Conservation (phyloP, 371 early-diverging fungal genomes). For the Mucor lusitanicus region DNA sequence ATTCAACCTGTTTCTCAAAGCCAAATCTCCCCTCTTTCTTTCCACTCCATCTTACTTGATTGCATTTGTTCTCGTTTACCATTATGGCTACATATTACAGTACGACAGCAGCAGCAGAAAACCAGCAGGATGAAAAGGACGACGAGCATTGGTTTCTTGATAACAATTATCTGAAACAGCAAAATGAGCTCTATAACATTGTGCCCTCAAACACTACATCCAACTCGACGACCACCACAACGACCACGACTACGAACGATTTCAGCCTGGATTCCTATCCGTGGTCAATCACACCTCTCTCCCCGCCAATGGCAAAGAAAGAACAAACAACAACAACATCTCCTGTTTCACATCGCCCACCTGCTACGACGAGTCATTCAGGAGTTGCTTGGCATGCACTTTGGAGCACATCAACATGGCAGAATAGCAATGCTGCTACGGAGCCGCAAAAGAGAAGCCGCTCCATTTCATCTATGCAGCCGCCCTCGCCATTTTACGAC, state of each 20-base stretch:
- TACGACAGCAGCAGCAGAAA: background rate
- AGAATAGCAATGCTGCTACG: background rate
- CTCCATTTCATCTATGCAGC: background rate
- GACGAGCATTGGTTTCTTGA: background rate
- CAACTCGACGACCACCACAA: background rate
- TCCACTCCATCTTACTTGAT: background rate
- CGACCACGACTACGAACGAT: background rate
- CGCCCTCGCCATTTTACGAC: background rate
- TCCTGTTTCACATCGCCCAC: background rate
- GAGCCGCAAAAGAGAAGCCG: conserved; percentile 1
- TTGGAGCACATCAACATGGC: conserved; percentile 5
- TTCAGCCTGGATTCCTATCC: background rate
- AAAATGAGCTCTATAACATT: background rate
- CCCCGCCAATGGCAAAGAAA: background rate
- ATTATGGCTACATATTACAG: background rate
- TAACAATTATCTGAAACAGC: background rate
- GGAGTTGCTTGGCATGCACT: conserved; percentile 1
- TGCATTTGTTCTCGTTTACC: background rate
- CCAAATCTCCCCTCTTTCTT: background rate
- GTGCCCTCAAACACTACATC: background rate
- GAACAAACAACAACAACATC: background rate
- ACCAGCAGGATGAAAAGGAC: background rate
- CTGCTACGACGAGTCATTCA: background rate
- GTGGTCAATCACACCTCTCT: background rate
- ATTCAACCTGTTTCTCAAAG: background rate